phyloP scores from a whole-genome alignment of 257 asterid genomes.

The Craterostigma plantagineum region DNA sequence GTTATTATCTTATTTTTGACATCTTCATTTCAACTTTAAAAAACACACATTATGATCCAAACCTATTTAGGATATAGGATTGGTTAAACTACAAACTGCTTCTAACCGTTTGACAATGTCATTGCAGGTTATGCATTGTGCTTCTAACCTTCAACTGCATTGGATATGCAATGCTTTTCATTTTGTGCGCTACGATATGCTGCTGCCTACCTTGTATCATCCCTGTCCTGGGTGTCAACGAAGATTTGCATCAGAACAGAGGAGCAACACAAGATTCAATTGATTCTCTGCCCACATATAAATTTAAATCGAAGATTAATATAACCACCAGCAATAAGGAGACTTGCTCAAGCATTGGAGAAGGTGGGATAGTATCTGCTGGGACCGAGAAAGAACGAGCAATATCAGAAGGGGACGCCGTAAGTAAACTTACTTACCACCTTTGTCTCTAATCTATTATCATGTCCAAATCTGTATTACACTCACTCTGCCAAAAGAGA shows the following conservation, averaged over 20 bases:
- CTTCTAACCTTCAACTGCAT: constrained; percentile 80
- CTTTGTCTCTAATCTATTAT: neutral
- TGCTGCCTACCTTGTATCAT: constrained; percentile 98
- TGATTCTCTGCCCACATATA: constrained; percentile 74
- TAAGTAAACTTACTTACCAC: constrained; percentile 11
- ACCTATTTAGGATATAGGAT: too few relatives aligned
- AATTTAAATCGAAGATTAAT: constrained; percentile 51
- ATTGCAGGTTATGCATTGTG: constrained; percentile 77
- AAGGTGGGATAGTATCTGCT: constrained; percentile 90
- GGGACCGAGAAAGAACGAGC: constrained; percentile 91
- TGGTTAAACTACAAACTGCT: too few relatives aligned
- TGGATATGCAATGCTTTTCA: constrained; percentile 96
- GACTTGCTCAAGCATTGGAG: constrained; percentile 14
- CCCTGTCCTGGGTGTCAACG: constrained; percentile 75
- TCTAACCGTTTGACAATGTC: constrained; percentile 4
- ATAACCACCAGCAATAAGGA: constrained; percentile 32
- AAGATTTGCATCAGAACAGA: constrained; percentile 63
- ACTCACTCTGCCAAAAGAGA: too few relatives aligned
- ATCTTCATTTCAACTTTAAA: too few relatives aligned
- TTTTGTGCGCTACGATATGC: constrained; percentile 80
- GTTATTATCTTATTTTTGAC: too few relatives aligned
- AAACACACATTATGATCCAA: too few relatives aligned
- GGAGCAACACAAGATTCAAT: constrained; percentile 92
- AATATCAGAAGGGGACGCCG: constrained; percentile 91
- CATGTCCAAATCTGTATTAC: too few relatives aligned